phyloP scores from a whole-genome alignment of 495 filamentous ascomycete genomes.

The Penicillium arizonense region DNA sequence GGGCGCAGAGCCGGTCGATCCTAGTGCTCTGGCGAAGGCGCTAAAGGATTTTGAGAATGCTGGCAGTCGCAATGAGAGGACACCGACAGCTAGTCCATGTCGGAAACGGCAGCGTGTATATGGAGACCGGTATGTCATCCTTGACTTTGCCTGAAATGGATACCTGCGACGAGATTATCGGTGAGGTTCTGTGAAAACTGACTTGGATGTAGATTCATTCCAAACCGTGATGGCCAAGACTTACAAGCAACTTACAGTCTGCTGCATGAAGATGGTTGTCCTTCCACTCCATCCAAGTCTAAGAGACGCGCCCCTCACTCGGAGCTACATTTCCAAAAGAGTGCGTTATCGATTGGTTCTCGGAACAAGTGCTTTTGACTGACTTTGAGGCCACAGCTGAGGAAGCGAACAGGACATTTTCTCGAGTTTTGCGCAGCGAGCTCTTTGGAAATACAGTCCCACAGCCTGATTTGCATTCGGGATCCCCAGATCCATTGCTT shows the following conservation, averaged over 20 bases:
- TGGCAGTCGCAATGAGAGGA: constrained; percentile 62
- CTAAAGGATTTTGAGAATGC: constrained; percentile 63
- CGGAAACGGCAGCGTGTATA: constrained; percentile 85
- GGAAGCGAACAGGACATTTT: constrained; percentile 91
- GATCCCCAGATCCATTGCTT: constrained; percentile 62
- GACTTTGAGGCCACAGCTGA: constrained; percentile 62
- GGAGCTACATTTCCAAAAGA: constrained; percentile 90
- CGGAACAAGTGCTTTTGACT: constrained; percentile 24
- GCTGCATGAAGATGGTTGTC: constrained; percentile 86
- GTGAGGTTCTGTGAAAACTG: neutral
- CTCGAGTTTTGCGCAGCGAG: constrained; percentile 82
- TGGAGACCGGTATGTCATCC: constrained; percentile 64
- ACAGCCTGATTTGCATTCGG: constrained; percentile 65
- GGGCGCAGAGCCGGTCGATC: constrained; percentile 58
- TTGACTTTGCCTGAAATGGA: constrained; percentile 8
- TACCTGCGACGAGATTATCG: neutral
- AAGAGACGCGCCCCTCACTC: constrained; percentile 84
- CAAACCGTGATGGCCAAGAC: constrained; percentile 90
- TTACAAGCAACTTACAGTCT: constrained; percentile 87
- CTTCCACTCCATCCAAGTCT: constrained; percentile 80
- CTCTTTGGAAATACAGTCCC: constrained; percentile 88
- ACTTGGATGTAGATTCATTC: constrained; percentile 72
- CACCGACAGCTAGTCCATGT: constrained; percentile 74
- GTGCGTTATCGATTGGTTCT: constrained; percentile 49
- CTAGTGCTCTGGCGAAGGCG: constrained; percentile 59